Evolutionary conservation across 1,284 basidiomycete species (phyloP).

Genomic region (Takashimella tepidaria): DNA sequence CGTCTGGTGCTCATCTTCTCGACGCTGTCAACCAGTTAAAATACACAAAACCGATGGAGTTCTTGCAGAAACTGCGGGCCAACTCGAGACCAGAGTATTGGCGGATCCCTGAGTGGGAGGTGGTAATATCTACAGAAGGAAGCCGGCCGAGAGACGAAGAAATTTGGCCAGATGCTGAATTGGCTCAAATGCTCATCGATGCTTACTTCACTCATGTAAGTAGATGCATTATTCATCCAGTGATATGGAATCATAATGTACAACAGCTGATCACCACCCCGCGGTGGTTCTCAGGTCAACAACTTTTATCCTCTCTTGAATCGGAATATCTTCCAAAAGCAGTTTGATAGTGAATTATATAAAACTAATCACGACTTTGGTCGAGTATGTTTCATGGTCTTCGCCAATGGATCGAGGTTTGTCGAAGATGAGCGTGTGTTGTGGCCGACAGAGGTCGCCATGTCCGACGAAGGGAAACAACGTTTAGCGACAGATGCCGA

Average conservation of each 20-base stretch:
- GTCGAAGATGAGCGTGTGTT: conserved; percentile 60
- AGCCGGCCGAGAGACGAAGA: conserved; percentile 34
- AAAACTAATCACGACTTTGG: conserved; percentile 60
- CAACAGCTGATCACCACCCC: neutral
- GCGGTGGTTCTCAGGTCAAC: conserved; percentile 49
- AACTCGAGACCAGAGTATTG: conserved; percentile 41
- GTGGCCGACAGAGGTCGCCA: conserved; percentile 44
- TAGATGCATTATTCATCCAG: neutral
- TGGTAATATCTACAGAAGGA: conserved; percentile 38
- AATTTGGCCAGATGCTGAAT: conserved; percentile 51
- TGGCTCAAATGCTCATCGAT: conserved; percentile 60
- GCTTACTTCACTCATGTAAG: conserved; percentile 57
- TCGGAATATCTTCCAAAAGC: conserved; percentile 64
- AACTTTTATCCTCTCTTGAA: conserved; percentile 67
- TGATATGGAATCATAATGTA: neutral
- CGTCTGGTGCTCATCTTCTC: conserved; percentile 62
- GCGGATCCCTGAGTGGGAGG: conserved; percentile 47
- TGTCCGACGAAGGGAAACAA: conserved; percentile 39
- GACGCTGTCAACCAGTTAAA: conserved; percentile 63
- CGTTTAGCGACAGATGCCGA: conserved; percentile 36
- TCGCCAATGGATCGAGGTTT: conserved; percentile 66
- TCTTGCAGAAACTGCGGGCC: conserved; percentile 30
- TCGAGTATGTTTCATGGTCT: conserved; percentile 64
- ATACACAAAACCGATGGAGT: conserved; percentile 34
- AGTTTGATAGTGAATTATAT: conserved; percentile 58